These are phyloP conservation scores for Moringa oleifera DNA, from an alignment of 345 rosid genomes.

Conservation along the genomic window DNA sequence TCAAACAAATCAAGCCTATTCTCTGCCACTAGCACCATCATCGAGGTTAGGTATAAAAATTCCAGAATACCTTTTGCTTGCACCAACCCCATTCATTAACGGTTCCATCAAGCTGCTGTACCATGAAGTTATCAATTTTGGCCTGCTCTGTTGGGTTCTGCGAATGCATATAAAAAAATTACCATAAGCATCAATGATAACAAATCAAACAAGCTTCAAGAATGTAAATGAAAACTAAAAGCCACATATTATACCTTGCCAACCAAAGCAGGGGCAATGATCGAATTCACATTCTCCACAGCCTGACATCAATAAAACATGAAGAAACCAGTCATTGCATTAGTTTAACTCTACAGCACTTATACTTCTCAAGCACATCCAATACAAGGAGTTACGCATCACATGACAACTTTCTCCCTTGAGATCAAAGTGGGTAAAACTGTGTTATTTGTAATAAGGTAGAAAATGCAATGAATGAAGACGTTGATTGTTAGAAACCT, in stretches of 20 bases:
- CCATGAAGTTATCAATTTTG: slow-evolving; percentile 53
- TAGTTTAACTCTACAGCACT: not conserved
- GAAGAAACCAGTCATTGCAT: not conserved
- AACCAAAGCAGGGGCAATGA: slow-evolving; percentile 58
- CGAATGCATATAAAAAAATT: not conserved
- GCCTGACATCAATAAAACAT: slow-evolving; percentile 32
- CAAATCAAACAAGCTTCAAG: not conserved
- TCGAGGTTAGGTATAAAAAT: not conserved
- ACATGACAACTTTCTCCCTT: not conserved
- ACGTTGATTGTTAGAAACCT: not conserved
- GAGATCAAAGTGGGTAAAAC: not conserved
- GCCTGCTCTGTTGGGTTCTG: slow-evolving; percentile 60
- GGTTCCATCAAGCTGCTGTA: slow-evolving; percentile 71
- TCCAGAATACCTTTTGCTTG: slow-evolving; percentile 51
- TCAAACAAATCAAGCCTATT: not conserved
- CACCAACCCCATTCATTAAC: slow-evolving; percentile 83
- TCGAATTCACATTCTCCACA: slow-evolving; percentile 49
- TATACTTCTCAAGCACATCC: too few relatives aligned
- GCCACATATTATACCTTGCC: slow-evolving; percentile 44
- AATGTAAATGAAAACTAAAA: not conserved
- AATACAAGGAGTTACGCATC: not conserved
- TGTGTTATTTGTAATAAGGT: not conserved
- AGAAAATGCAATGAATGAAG: too few relatives aligned
- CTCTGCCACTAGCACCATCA: not conserved
- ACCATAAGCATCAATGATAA: not conserved